Conservation (phyloP, 768 basidiomycete genomes). For the Saitozyma podzolica region DNA sequence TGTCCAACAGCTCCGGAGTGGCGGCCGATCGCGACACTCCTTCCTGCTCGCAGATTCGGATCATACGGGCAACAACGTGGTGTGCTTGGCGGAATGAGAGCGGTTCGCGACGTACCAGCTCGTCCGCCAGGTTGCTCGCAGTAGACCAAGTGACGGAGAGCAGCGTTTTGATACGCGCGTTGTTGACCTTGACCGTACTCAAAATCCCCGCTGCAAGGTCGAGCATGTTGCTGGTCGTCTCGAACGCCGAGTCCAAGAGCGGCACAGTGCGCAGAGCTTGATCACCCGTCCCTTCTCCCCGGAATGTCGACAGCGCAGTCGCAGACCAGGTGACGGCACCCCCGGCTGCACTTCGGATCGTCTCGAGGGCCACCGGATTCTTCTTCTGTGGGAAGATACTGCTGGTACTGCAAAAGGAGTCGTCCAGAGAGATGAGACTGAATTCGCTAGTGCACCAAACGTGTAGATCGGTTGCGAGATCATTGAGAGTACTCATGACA, state of each 20-base stretch:
- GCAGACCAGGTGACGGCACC: slow-evolving; percentile 8
- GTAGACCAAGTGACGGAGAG: slow-evolving; percentile 11
- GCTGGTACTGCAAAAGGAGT: too few relatives aligned
- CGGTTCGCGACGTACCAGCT: slow-evolving; percentile 4
- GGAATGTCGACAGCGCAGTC: slow-evolving; percentile 11
- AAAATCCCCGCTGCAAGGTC: slow-evolving; percentile 10
- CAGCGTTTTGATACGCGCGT: slow-evolving; percentile 1
- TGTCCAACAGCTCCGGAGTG: too few relatives aligned
- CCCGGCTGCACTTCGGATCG: slow-evolving; percentile 7
- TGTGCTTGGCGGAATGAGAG: slow-evolving; percentile 18
- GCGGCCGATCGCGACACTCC: too few relatives aligned
- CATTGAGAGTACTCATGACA: slow-evolving; percentile 14
- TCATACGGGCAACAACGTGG: slow-evolving; percentile 12
- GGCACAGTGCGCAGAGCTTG: slow-evolving; percentile 12
- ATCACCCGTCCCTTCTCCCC: slow-evolving; percentile 18
- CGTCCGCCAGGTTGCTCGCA: slow-evolving; percentile 15
- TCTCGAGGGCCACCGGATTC: slow-evolving; percentile 6
- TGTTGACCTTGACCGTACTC: slow-evolving; percentile 7
- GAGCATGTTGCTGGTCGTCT: slow-evolving; percentile 9
- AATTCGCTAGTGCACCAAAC: slow-evolving; percentile 8
- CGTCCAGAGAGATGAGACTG: too few relatives aligned
- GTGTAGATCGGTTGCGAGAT: slow-evolving; percentile 13
- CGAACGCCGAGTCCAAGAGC: slow-evolving; percentile 10
- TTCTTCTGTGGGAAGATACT: too few relatives aligned
- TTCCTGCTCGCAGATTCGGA: too few relatives aligned